These are phyloP conservation scores for Fusarium citri DNA, from an alignment of 2,329 filamentous ascomycete species.

Conservation along the genomic window DNA sequence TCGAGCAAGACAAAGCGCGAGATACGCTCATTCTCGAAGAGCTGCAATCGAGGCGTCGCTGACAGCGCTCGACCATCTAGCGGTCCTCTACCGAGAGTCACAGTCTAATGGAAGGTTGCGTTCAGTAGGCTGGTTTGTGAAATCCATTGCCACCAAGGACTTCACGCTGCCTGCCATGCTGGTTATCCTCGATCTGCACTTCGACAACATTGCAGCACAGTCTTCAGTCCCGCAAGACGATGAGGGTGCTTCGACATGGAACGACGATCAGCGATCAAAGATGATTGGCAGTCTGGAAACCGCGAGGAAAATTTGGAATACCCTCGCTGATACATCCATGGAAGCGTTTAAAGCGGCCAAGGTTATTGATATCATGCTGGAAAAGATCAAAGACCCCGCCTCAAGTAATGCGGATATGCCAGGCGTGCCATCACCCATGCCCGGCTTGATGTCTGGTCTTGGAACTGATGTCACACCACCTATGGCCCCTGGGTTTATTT, in stretches of 20 bases:
- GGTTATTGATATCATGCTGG: constrained; percentile 85
- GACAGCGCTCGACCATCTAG: constrained; percentile 81
- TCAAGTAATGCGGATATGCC: constrained; percentile 20
- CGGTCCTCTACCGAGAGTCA: constrained; percentile 79
- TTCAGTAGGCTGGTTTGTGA: constrained; percentile 81
- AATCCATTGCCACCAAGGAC: constrained; percentile 83
- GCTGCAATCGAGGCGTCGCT: constrained; percentile 89
- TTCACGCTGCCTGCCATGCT: constrained; percentile 89
- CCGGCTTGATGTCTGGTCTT: constrained; percentile 52
- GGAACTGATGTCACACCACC: constrained; percentile 52
- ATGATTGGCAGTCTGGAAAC: constrained; percentile 82
- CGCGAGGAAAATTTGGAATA: constrained; percentile 83
- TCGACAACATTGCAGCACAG: constrained; percentile 65
- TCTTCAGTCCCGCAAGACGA: constrained; percentile 55
- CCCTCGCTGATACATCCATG: constrained; percentile 80
- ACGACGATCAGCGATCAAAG: constrained; percentile 70
- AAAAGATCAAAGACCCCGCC: constrained; percentile 69
- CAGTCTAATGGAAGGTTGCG: constrained; percentile 77
- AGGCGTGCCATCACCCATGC: constrained; percentile 34
- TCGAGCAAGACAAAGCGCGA: constrained; percentile 79
- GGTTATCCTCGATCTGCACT: constrained; percentile 83
- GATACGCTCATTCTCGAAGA: constrained; percentile 85
- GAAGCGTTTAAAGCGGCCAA: constrained; percentile 90
- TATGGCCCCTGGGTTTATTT: constrained; percentile 44
- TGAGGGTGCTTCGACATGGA: constrained; percentile 67